Evolutionary conservation across 345 rosid genomes (phyloP).

Genomic region (Carallia pectinifolia): DNA sequence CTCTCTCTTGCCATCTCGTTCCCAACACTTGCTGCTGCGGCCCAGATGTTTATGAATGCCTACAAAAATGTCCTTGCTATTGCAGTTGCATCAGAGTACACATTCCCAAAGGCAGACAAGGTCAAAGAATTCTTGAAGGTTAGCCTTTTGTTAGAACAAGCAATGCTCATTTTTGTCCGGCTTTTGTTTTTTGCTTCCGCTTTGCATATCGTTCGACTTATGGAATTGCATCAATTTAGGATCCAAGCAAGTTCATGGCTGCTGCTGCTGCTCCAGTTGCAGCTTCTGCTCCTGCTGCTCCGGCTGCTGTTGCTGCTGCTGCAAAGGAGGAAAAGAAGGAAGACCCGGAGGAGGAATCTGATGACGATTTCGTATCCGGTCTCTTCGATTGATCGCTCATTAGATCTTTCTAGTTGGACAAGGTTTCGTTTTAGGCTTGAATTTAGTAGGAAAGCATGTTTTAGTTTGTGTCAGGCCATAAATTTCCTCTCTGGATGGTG

Average conservation of each 20-base stretch:
- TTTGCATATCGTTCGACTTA: neutral
- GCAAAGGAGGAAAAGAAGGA: slow-evolving; percentile 20
- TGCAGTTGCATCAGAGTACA: slow-evolving; percentile 19
- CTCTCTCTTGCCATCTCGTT: slow-evolving; percentile 20
- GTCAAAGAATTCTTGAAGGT: slow-evolving; percentile 28
- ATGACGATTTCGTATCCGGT: slow-evolving; percentile 12
- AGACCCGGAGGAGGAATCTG: slow-evolving; percentile 24
- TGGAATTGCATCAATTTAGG: slow-evolving; percentile 6
- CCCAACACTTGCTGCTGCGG: slow-evolving; percentile 23
- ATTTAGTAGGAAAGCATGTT: no score
- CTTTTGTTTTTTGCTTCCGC: no score
- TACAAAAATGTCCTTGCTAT: slow-evolving; percentile 26
- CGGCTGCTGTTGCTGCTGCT: slow-evolving; percentile 1
- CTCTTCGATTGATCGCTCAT: slow-evolving; percentile 14
- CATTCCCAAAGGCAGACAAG: slow-evolving; percentile 23
- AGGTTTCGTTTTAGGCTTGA: no score
- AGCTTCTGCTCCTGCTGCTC: neutral
- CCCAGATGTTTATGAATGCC: slow-evolving; percentile 20
- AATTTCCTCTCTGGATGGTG: no score
- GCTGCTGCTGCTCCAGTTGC: slow-evolving; percentile 5
- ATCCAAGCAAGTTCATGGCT: slow-evolving; percentile 27
- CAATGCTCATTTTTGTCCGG: neutral
- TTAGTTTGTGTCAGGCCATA: no score
- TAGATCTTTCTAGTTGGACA: neutral
- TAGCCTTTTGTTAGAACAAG: neutral